A percentile compares a stretch with the other conserved stretches of the same genome.
phyloP scores from a whole-genome alignment of 129 eudicot genomes.

The Dittrichia graveolens region DNA sequence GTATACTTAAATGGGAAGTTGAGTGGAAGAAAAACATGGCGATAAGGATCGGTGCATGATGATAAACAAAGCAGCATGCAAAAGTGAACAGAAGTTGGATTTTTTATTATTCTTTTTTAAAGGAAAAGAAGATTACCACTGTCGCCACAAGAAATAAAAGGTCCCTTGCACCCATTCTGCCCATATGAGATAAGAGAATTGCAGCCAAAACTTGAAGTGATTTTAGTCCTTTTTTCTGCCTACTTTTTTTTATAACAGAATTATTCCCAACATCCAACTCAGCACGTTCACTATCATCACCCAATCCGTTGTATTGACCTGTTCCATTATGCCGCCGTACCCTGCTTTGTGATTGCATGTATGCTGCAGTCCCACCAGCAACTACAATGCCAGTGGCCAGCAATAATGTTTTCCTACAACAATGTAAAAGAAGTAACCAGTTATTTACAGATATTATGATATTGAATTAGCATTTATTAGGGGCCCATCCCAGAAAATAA shows the following conservation, averaged over 20 bases:
- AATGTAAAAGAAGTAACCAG: slow-evolving; percentile 11
- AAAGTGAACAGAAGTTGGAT: slow-evolving; percentile 20
- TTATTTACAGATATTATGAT: not conserved
- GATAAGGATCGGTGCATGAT: not conserved
- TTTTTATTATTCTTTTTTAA: too few relatives aligned
- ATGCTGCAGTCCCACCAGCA: slow-evolving; percentile 96
- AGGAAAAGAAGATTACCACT: slow-evolving; percentile 73
- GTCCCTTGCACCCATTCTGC: slow-evolving; percentile 72
- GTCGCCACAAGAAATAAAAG: slow-evolving; percentile 76
- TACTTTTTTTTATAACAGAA: slow-evolving; percentile 56
- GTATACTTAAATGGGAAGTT: not conserved
- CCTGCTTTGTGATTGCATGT: slow-evolving; percentile 68
- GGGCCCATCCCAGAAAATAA: not conserved
- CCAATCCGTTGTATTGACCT: slow-evolving; percentile 53
- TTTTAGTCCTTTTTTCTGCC: slow-evolving; percentile 83
- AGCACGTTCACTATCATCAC: slow-evolving; percentile 39
- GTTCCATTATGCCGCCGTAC: slow-evolving; percentile 40
- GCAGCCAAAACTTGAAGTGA: slow-evolving; percentile 95
- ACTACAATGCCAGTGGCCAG: slow-evolving; percentile 78
- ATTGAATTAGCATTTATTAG: not conserved
- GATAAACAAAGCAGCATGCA: slow-evolving; percentile 3
- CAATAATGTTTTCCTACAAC: slow-evolving; percentile 69
- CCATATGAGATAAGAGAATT: slow-evolving; percentile 89
- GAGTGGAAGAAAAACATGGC: not conserved
- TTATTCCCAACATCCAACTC: slow-evolving; percentile 45